Conservation (phyloP, 2,329 filamentous ascomycete genomes). For the Tolypocladium tropicale region DNA sequence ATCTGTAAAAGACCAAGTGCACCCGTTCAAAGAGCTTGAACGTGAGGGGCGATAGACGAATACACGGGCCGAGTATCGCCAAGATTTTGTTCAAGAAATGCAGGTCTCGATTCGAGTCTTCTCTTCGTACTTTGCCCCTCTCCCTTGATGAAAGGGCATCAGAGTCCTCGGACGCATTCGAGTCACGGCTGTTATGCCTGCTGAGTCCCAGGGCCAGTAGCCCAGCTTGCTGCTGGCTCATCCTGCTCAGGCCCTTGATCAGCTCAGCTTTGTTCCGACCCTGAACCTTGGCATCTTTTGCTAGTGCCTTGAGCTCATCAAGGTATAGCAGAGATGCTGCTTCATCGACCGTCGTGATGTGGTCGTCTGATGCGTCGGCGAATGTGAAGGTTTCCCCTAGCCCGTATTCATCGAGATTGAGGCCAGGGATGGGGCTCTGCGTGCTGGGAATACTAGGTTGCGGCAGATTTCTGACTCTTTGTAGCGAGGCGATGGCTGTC, state of each 20-base stretch:
- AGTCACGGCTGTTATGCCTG: constrained; percentile 51
- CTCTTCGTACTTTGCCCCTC: constrained; percentile 11
- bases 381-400: constrained; percentile 59
- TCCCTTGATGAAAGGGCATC: constrained; percentile 17
- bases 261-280: constrained; percentile 84
- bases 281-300: constrained; percentile 76
- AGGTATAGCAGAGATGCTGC: constrained; percentile 72
- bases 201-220: constrained; percentile 60
- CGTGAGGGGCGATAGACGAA: constrained; percentile 62
- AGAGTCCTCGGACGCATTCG: constrained; percentile 33
- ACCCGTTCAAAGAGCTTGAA: constrained; percentile 86
- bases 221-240: constrained; percentile 65
- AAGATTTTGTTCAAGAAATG: constrained; percentile 73
- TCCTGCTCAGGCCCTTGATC: constrained; percentile 59
- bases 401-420: constrained; percentile 29
- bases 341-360: constrained; percentile 71
- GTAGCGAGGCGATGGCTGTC: constrained; percentile 54
- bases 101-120: constrained; percentile 52
- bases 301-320: constrained; percentile 75
- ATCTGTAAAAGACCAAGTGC: constrained; percentile 91
- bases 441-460: constrained; percentile 2
- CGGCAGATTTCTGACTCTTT: constrained; percentile 47
- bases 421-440: constrained; percentile 13
- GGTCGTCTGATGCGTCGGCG: constrained; percentile 64
- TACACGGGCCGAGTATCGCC: constrained; percentile 67